Evolutionary conservation across 2,329 filamentous ascomycete genomes (phyloP).

Genomic region (Phaeomoniella chlamydospora): DNA sequence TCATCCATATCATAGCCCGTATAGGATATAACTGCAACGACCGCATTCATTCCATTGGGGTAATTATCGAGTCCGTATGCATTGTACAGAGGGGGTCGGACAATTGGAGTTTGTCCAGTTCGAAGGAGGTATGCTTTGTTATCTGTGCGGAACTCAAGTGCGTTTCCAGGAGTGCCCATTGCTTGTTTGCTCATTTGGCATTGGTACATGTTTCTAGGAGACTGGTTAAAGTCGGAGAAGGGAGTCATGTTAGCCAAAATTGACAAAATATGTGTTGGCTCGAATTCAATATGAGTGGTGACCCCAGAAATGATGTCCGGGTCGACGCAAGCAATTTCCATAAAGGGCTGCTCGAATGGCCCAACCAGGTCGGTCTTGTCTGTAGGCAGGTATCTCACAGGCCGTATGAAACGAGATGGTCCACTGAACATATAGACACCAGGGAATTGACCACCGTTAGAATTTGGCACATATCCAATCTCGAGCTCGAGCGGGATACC

Average conservation of each 20-base stretch:
- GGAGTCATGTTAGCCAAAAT: conserved; percentile 98
- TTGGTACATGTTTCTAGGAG: conserved; percentile 97
- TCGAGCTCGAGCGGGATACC: conserved; percentile 72
- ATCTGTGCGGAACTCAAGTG: conserved; percentile 75
- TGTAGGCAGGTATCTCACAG: conserved; percentile 80
- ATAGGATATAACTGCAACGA: conserved; percentile 96
- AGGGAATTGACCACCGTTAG: conserved; percentile 85
- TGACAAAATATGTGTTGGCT: conserved; percentile 91
- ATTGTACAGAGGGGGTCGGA: conserved; percentile 84
- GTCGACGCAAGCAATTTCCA: conserved; percentile 90
- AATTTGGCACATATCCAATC: conserved; percentile 79
- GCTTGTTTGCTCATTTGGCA: conserved; percentile 99
- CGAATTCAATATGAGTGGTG: conserved; percentile 85
- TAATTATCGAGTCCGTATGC: conserved; percentile 97
- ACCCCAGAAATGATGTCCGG: conserved; percentile 76
- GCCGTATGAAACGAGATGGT: conserved; percentile 73
- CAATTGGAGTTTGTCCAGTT: conserved; percentile 89
- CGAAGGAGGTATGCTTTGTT: conserved; percentile 95
- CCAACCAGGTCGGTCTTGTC: conserved; percentile 80
- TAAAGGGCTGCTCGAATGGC: conserved; percentile 91
- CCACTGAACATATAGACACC: conserved; percentile 88
- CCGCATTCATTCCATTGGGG: conserved; percentile 86
- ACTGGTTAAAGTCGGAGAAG: conserved; percentile 98
- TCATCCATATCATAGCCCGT: conserved; percentile 99
- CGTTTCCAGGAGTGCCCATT: conserved; percentile 89